A percentile compares a stretch with the other conserved stretches of the same genome.
phyloP scores from a whole-genome alignment of 140 eudicot genomes.

The Cichorium intybus region DNA sequence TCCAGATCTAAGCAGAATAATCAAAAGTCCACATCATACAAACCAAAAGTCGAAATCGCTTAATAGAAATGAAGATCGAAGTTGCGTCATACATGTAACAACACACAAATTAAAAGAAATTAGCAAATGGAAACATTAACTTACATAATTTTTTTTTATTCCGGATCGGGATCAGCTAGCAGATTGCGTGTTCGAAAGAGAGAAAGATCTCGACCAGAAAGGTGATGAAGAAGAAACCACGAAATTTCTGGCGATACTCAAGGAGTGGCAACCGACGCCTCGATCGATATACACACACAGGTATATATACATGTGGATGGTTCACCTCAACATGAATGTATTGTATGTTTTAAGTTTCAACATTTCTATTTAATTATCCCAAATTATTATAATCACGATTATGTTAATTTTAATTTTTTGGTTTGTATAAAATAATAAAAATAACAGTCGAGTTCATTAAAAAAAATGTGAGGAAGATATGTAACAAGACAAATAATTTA shows the following conservation, averaged over 20 bases:
- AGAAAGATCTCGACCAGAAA: conserved; percentile 31
- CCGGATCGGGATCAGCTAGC: conserved; percentile 14
- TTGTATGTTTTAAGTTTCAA: conserved; percentile 5
- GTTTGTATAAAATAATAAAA: no score
- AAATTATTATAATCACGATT: neutral
- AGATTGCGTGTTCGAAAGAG: conserved; percentile 21
- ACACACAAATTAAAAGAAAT: conserved; percentile 6
- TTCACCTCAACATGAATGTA: conserved; percentile 12
- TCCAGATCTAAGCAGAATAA: conserved; percentile 21
- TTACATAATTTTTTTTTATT: conserved; percentile 15
- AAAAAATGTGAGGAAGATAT: no score
- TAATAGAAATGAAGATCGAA: conserved; percentile 14
- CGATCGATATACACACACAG: conserved; percentile 12
- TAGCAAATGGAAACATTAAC: conserved; percentile 19
- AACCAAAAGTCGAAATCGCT: conserved; percentile 14
- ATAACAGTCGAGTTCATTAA: no score
- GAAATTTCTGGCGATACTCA: conserved; percentile 30
- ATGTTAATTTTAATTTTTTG: no score
- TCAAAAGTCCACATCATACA: neutral
- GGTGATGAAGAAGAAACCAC: conserved; percentile 25
- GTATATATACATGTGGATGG: conserved; percentile 19
- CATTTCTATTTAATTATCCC: neutral
- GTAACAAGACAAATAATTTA: no score
- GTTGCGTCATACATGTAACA: neutral
- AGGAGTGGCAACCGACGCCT: conserved; percentile 32